A percentile compares a stretch with the other conserved stretches of the same genome.
phyloP scores from a whole-genome alignment of 164 flowering plant species.

The Magnolia officinalis region DNA sequence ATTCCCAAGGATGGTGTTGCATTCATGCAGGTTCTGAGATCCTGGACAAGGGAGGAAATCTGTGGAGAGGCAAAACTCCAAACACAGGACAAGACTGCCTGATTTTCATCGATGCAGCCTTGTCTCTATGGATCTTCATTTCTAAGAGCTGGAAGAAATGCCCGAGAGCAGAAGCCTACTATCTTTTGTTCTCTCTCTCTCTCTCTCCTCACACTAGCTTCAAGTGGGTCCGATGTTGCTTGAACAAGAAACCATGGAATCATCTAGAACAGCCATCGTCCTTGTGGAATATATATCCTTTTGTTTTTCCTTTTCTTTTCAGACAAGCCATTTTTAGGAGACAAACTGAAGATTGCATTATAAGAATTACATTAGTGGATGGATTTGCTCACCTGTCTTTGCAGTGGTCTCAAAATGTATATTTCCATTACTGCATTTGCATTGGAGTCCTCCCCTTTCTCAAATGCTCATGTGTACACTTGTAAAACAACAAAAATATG shows the following conservation, averaged over 20 bases:
- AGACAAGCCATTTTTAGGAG: not conserved
- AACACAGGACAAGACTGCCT: not conserved
- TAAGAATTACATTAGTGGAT: not conserved
- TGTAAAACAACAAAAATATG: not conserved
- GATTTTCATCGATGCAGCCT: not conserved
- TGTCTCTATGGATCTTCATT: not conserved
- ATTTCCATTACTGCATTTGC: too few relatives aligned
- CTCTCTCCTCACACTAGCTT: not conserved
- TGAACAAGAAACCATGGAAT: not conserved
- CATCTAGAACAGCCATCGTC: constrained; percentile 3
- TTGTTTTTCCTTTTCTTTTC: not conserved
- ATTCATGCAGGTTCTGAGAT: not conserved
- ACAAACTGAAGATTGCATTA: too few relatives aligned
- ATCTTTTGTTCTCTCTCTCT: not conserved
- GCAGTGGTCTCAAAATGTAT: too few relatives aligned
- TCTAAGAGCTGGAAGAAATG: not conserved
- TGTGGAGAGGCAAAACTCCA: not conserved
- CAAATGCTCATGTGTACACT: not conserved
- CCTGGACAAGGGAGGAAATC: not conserved
- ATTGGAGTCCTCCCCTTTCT: too few relatives aligned
- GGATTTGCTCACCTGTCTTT: not conserved
- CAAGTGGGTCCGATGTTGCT: constrained; percentile 5
- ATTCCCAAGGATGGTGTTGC: too few relatives aligned
- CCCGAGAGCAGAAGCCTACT: not conserved
- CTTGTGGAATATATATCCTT: not conserved